Evolutionary conservation across 345 rosid species (phyloP).

Genomic region (Fremontodendron californicum): DNA sequence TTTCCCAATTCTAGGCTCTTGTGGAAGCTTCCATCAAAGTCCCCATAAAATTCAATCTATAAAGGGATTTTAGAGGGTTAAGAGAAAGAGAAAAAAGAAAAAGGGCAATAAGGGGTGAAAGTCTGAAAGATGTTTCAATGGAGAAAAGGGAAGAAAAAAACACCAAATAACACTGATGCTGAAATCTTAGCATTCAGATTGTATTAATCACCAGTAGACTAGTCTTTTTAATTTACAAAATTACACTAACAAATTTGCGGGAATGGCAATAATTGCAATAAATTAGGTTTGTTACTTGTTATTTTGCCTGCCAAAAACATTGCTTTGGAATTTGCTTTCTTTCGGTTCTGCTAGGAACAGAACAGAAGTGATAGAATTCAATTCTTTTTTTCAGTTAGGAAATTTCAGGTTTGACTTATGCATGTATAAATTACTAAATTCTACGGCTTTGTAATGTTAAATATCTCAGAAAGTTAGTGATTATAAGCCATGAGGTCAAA

Average conservation of each 20-base stretch:
- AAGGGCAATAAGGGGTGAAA: not conserved
- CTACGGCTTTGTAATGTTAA: not conserved
- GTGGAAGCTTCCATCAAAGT: constrained; percentile 81
- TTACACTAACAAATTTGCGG: not conserved
- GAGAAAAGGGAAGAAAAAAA: not conserved
- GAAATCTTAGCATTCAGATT: not conserved
- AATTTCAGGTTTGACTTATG: not conserved
- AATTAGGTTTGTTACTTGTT: not conserved
- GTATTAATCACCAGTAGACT: not conserved
- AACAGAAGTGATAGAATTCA: not conserved
- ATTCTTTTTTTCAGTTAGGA: not conserved
- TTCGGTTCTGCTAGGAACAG: not conserved
- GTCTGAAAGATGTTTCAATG: not conserved
- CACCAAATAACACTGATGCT: not conserved
- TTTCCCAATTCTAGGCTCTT: constrained; percentile 82
- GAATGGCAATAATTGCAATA: not conserved
- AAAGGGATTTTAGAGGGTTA: not conserved
- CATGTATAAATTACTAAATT: not conserved
- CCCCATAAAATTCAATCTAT: constrained; percentile 91
- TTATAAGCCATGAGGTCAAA: not conserved
- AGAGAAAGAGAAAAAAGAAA: not conserved
- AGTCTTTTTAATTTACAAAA: not conserved
- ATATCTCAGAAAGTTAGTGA: not conserved
- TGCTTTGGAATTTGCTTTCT: not conserved
- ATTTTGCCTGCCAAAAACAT: not conserved